Percentiles rank a stretch among this genome's conserved stretches.
Evolutionary conservation across 2,329 filamentous ascomycete genomes (phyloP).

Genomic region (Trichophyton rubrum): DNA sequence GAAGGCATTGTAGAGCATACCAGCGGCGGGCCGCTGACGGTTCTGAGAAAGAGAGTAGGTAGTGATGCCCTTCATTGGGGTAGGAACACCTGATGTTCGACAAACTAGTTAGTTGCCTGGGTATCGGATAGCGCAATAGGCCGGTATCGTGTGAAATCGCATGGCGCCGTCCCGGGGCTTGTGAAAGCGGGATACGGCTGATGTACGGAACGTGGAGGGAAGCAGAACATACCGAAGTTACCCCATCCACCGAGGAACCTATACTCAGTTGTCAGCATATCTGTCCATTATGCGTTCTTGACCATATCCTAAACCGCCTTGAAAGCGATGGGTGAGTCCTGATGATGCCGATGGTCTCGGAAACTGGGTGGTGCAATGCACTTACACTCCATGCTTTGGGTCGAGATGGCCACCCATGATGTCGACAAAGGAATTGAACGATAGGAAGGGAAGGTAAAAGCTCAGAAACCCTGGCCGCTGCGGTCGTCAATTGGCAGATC

Average conservation of each 20-base stretch:
- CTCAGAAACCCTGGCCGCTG: neutral
- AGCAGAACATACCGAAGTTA: conserved; percentile 51
- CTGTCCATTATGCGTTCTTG: neutral
- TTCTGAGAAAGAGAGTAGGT: conserved; percentile 72
- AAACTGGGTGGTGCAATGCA: conserved; percentile 12
- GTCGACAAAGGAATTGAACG: neutral
- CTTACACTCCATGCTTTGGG: conserved; percentile 35
- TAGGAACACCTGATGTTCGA: conserved; percentile 6
- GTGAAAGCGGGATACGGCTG: neutral
- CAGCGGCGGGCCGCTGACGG: conserved; percentile 77
- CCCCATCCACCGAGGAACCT: conserved; percentile 69
- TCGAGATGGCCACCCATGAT: conserved; percentile 29
- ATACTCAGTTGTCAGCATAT: conserved; percentile 6
- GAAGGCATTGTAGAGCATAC: conserved; percentile 64
- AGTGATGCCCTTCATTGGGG: conserved; percentile 46
- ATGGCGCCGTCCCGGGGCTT: neutral
- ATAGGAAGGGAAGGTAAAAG: neutral
- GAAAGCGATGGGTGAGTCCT: neutral
- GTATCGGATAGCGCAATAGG: neutral
- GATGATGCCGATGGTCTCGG: neutral
- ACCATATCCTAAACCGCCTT: neutral
- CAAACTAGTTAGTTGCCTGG: neutral
- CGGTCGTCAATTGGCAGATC: neutral
- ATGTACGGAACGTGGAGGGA: neutral
- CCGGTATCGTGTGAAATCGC: neutral